Base-by-base conservation (phyloP, 371 early-diverging fungal genomes). In the Phascolomyces articulosus region DNA sequence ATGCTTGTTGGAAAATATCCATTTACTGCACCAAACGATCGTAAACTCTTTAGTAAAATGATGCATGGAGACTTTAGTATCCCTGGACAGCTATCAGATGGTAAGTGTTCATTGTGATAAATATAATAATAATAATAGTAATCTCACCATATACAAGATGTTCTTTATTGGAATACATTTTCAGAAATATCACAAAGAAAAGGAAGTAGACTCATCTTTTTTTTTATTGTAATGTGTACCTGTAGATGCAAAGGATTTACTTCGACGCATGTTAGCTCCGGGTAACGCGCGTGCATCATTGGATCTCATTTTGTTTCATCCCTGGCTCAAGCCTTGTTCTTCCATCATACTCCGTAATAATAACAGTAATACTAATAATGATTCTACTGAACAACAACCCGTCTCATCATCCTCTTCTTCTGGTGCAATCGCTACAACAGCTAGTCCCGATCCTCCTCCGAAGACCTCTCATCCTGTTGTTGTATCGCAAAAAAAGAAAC, bases 1-100 rank as follows among this genome's bases (percentile, higher is more conserved):
- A 76, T 79, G 77, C 56, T 83, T 13, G 66, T 73, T 3, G 80
- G 80, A 11, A 63, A 59, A 47, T 76, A 70, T 53, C 83, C 83
- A 13, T 83, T 83, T 60, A 48, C 47, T 26, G 63, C 69, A 11
- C 23, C 57, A 4, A 64, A 67, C 27, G 78, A 83, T 63, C 41
- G 65, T 18, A 63, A 69, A 20, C 7, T 76, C 2, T 69, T 79
- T 62, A 65, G 59, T 26, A 74, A 73, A 48, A 83, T 83, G 83
- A 18, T 71, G 23, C 64, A 71, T 53, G 69, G 61, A 13, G 72
- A 73, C 55, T 78, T 74, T 31, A 55, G 58, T 16, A 66, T 81
- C 13, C 77, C 82, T n/a, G 27, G 28, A 18, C 44, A 68, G 2
- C 47, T 74, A 18, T 81, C 82, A 9, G 54, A 56, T 38, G 75